These are phyloP conservation scores for Paracoccidioides lutzii DNA, from an alignment of 2,329 filamentous ascomycete species.

Conservation along the genomic window DNA sequence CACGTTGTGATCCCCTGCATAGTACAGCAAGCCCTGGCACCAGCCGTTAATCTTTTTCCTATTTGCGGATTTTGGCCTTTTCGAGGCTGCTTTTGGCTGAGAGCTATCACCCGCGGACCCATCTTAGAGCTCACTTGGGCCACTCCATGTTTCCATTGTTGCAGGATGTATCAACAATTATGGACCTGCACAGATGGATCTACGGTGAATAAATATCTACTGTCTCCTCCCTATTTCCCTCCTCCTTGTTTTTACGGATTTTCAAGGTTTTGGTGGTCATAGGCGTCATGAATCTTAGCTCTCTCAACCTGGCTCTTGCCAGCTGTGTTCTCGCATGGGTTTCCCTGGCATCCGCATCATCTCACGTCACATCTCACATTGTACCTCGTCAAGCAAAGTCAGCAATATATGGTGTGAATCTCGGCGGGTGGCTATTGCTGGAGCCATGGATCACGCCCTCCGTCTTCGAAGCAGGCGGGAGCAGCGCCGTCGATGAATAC, in stretches of 20 bases:
- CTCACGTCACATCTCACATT: not conserved
- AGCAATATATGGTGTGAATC: constrained; percentile 49
- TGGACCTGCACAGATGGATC: not conserved
- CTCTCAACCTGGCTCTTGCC: not conserved
- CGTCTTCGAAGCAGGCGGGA: constrained; percentile 40
- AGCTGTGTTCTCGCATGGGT: not conserved
- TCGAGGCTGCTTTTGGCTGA: no score
- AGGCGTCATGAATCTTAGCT: not conserved
- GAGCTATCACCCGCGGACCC: no score
- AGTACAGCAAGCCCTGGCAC: no score
- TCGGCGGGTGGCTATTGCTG: constrained; percentile 52
- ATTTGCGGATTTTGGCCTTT: no score
- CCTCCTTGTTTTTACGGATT: not conserved
- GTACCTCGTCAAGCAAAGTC: not conserved
- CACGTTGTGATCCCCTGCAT: no score
- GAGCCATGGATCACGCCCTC: constrained; percentile 54
- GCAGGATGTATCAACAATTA: not conserved
- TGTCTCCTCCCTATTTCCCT: not conserved
- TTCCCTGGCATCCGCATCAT: not conserved
- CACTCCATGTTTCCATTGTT: no score
- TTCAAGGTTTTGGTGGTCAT: not conserved
- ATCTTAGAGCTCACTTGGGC: no score
- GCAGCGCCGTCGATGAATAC: constrained; percentile 45
- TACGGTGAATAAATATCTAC: not conserved
- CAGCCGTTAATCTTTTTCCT: no score